phyloP scores from a whole-genome alignment of 805 yeast species.

The Tetrapisispora phaffii region DNA sequence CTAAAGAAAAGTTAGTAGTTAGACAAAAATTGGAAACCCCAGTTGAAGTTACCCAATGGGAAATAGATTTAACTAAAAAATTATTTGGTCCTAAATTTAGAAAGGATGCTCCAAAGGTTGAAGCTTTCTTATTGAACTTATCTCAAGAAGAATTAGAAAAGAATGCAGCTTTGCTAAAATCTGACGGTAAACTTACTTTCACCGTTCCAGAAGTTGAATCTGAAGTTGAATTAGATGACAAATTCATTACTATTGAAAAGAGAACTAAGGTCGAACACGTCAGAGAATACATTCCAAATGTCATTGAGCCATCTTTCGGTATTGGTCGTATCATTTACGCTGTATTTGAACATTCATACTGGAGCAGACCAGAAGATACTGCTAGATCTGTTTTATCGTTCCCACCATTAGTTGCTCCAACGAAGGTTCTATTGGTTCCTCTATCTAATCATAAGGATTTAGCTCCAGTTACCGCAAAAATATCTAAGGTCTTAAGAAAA shows the following conservation, averaged over 20 bases:
- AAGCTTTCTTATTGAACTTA: conserved; percentile 62
- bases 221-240: conserved; percentile 60
- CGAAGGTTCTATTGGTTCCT: conserved; percentile 92
- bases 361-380: conserved; percentile 85
- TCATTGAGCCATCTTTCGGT: conserved; percentile 98
- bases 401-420: conserved; percentile 94
- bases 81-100: conserved; percentile 96
- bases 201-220: conserved; percentile 55
- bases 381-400: conserved; percentile 86
- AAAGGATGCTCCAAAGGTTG: conserved; percentile 91
- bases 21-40: conserved; percentile 86
- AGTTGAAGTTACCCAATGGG: conserved; percentile 67
- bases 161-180: conserved; percentile 56
- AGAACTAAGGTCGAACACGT: conserved; percentile 77
- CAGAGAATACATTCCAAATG: conserved; percentile 93
- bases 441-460: conserved; percentile 75
- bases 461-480: conserved; percentile 60
- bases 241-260: conserved; percentile 66
- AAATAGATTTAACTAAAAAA: conserved; percentile 84
- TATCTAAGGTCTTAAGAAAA: conserved; percentile 61
- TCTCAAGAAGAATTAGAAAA: conserved; percentile 79
- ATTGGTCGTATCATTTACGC: conserved; percentile 94
- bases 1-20: conserved; percentile 90
- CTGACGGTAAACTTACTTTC: conserved; percentile 54
- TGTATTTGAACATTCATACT: conserved; percentile 87